These are phyloP conservation scores for Coemansia sp. DNA, from an alignment of 192 early-diverging fungal genomes.

Conservation along the genomic window DNA sequence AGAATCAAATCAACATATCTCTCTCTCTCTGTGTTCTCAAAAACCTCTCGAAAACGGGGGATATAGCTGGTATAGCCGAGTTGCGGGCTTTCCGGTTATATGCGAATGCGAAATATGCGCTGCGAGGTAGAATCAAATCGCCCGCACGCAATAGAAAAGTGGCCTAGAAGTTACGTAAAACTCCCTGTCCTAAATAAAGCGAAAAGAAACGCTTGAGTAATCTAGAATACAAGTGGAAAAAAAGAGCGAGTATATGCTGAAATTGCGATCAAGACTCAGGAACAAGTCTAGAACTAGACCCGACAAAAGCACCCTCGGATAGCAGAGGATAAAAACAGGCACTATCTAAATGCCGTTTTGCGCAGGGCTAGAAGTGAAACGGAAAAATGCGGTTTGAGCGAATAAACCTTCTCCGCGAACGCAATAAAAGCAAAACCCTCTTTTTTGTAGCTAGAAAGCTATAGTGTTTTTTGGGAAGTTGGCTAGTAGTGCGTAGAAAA, in stretches of 20 bases:
- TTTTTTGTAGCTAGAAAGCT: background rate
- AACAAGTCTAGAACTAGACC: conserved; percentile 10
- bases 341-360: no score
- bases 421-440: background rate
- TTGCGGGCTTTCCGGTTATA: conserved; percentile 1
- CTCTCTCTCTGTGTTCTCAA: background rate
- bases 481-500: background rate
- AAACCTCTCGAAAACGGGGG: background rate
- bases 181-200: no score
- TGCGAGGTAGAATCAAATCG: no score
- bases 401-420: background rate
- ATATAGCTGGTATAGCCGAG: background rate
- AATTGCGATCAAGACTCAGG: conserved; percentile 1
- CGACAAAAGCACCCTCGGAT: background rate
- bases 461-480: background rate
- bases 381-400: no score
- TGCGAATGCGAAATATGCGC: conserved; percentile 8
- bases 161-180: no score
- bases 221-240: conserved; percentile 12
- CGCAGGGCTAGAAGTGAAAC: no score
- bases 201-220: background rate
- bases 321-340: background rate
- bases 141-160: no score
- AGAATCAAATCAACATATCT: conserved; percentile 5
- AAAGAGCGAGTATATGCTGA: conserved; percentile 5